These are phyloP conservation scores for Colletotrichum noveboracense DNA, from an alignment of 2,329 filamentous ascomycete genomes.

Conservation along the genomic window DNA sequence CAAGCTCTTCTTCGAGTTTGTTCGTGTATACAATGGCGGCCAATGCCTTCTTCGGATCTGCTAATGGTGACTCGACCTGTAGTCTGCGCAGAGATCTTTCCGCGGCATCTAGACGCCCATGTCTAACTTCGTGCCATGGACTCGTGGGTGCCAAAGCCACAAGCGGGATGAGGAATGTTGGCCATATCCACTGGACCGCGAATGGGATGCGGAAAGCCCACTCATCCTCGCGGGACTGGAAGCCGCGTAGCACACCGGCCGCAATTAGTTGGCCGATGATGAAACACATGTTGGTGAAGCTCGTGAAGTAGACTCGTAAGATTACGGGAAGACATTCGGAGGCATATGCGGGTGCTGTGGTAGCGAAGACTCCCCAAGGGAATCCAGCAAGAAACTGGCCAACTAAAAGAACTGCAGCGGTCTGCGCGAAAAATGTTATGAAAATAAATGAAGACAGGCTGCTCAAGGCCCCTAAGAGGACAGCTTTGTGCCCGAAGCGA, in stretches of 20 bases:
- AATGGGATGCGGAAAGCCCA: conserved; percentile 55
- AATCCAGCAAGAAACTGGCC: conserved; percentile 41
- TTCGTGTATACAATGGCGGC: conserved; percentile 36
- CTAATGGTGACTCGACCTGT: conserved; percentile 30
- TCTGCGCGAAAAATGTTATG: conserved; percentile 21
- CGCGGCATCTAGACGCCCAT: conserved; percentile 35
- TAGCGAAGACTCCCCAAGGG: conserved; percentile 47
- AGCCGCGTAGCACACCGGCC: conserved; percentile 40
- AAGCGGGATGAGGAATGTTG: conserved; percentile 42
- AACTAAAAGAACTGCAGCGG: conserved; percentile 33
- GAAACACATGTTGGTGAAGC: conserved; percentile 46
- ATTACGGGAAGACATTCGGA: conserved; percentile 45
- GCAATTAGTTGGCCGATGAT: conserved; percentile 45
- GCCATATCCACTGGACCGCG: conserved; percentile 55
- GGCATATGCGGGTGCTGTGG: conserved; percentile 51
- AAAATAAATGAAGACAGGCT: background rate
- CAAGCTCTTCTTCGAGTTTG: conserved; percentile 36
- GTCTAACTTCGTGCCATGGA: conserved; percentile 33
- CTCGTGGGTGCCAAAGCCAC: conserved; percentile 51
- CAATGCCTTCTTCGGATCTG: conserved; percentile 43
- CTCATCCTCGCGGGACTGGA: conserved; percentile 36
- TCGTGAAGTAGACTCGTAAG: conserved; percentile 49
- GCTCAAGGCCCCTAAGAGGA: background rate
- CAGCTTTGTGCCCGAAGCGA: background rate
- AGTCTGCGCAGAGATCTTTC: conserved; percentile 29